Base-by-base conservation (phyloP, 2,329 filamentous ascomycete genomes). In the Cryphonectria nitschkei region DNA sequence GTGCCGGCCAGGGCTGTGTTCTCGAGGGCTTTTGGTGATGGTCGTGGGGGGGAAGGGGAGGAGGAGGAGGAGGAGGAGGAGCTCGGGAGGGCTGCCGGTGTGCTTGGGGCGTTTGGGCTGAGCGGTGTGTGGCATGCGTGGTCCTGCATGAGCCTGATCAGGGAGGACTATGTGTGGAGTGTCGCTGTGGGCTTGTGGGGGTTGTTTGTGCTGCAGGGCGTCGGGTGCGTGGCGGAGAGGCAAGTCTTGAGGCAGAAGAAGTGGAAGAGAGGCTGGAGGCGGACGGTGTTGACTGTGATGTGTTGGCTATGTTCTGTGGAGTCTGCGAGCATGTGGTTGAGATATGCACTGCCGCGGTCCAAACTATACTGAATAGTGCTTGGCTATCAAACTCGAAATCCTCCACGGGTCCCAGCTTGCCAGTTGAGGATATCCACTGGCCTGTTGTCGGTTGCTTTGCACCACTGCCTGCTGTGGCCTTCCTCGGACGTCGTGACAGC, bases 81-180 rank as follows among this genome's bases (percentile, higher is more conserved):
- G 2, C 54, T 34, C 26, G 63, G 68, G 5, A 52, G 52, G 43
- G 68, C 63, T 2, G 68, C 63, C 4, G 68, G 68, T 29, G 62
- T 69, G 29, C 68, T 69, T 37, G 63, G 62, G 26, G 63, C 68
- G 3, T 69, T 66, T 43, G 52, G 41, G 16, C 68, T 69, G 34
- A 62, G 68, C 16, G 68, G 68, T 7, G 3, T 69, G 34, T 69
- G 68, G 68, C 68, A 69, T 62, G 68, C 68, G 7, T 69, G 68
- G 68, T 66, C 37, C n/a, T 29, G 54, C 13, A 29, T 34, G n/a
- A 37, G 46, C 22, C 41, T 66, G 54, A 7, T 41, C 39, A 65
- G 19, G n/a, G 56, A 50, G 13, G 68, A 56, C 14, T 58, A 70
- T 34, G 43, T 65, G n/a, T 70, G 63, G 68, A 22, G 37, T 1